Percentiles rank a stretch among this genome's conserved stretches.
Evolutionary conservation across 73 alveolate genomes (phyloP).

Genomic region (Paramecium primaurelia): DNA sequence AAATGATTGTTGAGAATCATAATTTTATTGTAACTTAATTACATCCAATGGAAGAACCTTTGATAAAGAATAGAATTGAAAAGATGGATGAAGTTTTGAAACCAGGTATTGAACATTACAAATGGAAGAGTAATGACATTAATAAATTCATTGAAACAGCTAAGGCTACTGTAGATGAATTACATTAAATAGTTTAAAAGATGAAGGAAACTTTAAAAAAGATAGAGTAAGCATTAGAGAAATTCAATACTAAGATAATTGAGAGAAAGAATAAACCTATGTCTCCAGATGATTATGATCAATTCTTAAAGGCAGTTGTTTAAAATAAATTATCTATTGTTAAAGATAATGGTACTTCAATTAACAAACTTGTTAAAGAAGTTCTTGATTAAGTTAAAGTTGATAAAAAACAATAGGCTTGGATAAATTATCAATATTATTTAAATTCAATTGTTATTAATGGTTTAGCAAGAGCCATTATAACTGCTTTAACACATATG

Average conservation of each 20-base stretch:
- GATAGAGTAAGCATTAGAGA: constrained; percentile 72
- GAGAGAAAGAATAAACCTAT: constrained; percentile 92
- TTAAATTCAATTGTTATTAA: constrained; percentile 82
- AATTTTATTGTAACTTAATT: constrained; percentile 94
- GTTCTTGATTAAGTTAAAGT: constrained; percentile 84
- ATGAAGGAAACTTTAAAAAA: constrained; percentile 80
- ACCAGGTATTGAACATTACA: constrained; percentile 96
- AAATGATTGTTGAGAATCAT: constrained; percentile 94
- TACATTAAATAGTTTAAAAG: constrained; percentile 78
- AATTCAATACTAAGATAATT: constrained; percentile 74
- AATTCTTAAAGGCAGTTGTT: constrained; percentile 80
- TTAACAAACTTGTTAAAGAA: constrained; percentile 83
- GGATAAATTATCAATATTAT: constrained; percentile 83
- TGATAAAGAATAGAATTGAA: constrained; percentile 94
- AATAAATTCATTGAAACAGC: constrained; percentile 88
- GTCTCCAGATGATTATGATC: constrained; percentile 94
- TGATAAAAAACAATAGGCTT: constrained; percentile 75
- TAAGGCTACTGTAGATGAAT: constrained; percentile 79
- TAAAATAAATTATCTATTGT: constrained; percentile 71
- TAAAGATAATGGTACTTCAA: constrained; percentile 80
- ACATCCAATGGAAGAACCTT: constrained; percentile 99
- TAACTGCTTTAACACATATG: constrained; percentile 67
- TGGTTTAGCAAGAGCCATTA: constrained; percentile 80
- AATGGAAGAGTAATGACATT: constrained; percentile 96
- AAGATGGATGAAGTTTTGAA: constrained; percentile 92